phyloP scores from a whole-genome alignment of 495 filamentous ascomycete genomes.

The Hypoxylon fragiforme region DNA sequence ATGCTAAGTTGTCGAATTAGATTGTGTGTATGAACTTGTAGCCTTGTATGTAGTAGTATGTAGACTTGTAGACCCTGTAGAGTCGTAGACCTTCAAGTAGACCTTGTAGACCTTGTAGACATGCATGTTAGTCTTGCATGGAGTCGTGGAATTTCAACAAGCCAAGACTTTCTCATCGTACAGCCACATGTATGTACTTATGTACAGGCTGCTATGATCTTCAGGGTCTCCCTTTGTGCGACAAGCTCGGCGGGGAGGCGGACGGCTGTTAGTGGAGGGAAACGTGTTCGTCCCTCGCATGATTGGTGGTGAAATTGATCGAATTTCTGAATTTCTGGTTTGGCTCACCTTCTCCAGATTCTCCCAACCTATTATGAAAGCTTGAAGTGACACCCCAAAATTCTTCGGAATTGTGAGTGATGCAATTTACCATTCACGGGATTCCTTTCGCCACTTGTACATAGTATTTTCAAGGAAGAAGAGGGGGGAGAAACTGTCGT shows the following conservation, averaged over 20 bases:
- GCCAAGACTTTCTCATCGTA: slow-evolving; percentile 33
- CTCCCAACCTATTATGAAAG: slow-evolving; percentile 17
- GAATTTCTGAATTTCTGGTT: slow-evolving; percentile 16
- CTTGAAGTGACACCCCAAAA: slow-evolving; percentile 25
- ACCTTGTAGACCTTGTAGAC: too few species aligned
- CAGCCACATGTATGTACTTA: slow-evolving; percentile 33
- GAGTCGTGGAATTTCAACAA: slow-evolving; percentile 12
- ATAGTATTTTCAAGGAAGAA: slow-evolving; percentile 1
- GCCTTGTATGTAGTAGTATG: too few species aligned
- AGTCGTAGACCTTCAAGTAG: too few species aligned
- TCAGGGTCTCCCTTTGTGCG: slow-evolving; percentile 34
- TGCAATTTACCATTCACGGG: slow-evolving; percentile 25
- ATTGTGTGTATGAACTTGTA: too few species aligned
- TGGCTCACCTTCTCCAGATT: slow-evolving; percentile 21
- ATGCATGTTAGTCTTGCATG: too few species aligned
- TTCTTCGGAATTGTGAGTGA: slow-evolving; percentile 28
- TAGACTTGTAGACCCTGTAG: too few species aligned
- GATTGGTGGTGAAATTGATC: slow-evolving; percentile 26
- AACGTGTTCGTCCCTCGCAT: slow-evolving; percentile 14
- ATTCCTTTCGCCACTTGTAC: slow-evolving; percentile 27
- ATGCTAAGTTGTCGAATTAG: too few species aligned
- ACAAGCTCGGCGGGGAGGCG: slow-evolving; percentile 33
- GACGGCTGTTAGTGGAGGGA: slow-evolving; percentile 19
- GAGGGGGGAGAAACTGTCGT: too few species aligned
- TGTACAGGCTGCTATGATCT: slow-evolving; percentile 34